These are phyloP conservation scores for Sanghuangporus weigelae DNA, from an alignment of 1,284 basidiomycete genomes.

Conservation along the genomic window DNA sequence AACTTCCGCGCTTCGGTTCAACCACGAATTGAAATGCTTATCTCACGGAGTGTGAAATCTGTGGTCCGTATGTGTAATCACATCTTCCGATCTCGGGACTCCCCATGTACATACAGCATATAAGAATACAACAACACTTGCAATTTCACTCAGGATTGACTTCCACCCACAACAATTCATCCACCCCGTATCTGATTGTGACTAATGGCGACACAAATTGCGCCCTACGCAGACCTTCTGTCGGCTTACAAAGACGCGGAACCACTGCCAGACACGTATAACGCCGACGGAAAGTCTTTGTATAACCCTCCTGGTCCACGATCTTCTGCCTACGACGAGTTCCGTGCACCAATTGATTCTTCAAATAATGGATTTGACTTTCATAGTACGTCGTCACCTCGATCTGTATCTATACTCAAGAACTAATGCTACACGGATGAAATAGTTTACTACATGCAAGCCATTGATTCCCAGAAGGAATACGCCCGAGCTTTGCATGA, in stretches of 20 bases:
- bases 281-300: slow-evolving; percentile 56
- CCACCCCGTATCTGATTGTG: background rate
- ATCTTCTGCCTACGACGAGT: slow-evolving; percentile 47
- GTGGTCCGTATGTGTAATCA: background rate
- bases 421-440: background rate
- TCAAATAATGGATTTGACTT: slow-evolving; percentile 63
- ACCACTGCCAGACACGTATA: slow-evolving; percentile 44
- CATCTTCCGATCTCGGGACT: background rate
- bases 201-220: background rate
- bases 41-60: background rate
- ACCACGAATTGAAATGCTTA: too few species aligned
- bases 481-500: slow-evolving; percentile 60
- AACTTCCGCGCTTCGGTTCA: too few species aligned
- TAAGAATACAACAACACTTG: background rate
- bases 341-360: slow-evolving; percentile 47
- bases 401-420: background rate
- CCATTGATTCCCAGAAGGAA: slow-evolving; percentile 38
- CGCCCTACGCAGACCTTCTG: slow-evolving; percentile 34
- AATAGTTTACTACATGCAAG: slow-evolving; percentile 52
- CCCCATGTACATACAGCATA: background rate
- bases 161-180: background rate
- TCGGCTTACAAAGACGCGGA: slow-evolving; percentile 40
- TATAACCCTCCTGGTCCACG: slow-evolving; percentile 40
- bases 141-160: background rate
- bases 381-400: slow-evolving; percentile 42